Percentiles rank a stretch among this genome's conserved stretches.
Conservation (phyloP, 2,329 filamentous ascomycete species). For the Fusarium pseudoanthophilum region DNA sequence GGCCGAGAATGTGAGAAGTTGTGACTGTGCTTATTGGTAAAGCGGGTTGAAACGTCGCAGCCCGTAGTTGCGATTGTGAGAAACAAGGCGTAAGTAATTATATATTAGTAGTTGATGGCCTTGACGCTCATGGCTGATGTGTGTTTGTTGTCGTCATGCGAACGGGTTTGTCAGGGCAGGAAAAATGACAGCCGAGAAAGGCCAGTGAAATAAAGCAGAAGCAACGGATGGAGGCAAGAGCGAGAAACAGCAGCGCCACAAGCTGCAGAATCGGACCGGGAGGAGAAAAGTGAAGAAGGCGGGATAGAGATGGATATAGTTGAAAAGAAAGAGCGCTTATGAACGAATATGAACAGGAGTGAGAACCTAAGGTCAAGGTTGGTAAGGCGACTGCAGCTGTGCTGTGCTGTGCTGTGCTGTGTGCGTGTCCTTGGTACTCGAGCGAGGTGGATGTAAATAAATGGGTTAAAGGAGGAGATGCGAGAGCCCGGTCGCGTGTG, state of each 20-base stretch:
- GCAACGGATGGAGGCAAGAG: conserved; percentile 27
- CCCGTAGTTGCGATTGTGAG: conserved; percentile 5
- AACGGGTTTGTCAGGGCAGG: conserved; percentile 17
- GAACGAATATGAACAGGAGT: conserved; percentile 5
- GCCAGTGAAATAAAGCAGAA: conserved; percentile 21
- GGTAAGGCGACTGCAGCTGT: neutral
- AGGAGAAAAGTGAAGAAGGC: neutral
- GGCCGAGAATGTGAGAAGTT: neutral
- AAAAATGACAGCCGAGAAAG: conserved; percentile 26
- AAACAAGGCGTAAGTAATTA: conserved; percentile 20
- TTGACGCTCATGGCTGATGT: conserved; percentile 38
- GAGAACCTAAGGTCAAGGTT: neutral
- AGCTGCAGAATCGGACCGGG: conserved; percentile 12
- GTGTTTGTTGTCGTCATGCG: conserved; percentile 33
- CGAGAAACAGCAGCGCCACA: conserved; percentile 32
- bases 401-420: neutral
- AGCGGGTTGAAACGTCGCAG: conserved; percentile 1
- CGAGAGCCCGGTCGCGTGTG: conserved; percentile 38
- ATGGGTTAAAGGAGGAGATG: conserved; percentile 40
- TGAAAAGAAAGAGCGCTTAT: conserved; percentile 3
- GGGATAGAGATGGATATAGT: conserved; percentile 1
- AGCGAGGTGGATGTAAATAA: conserved; percentile 35
- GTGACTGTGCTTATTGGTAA: conserved; percentile 2
- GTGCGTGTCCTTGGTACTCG: conserved; percentile 13
- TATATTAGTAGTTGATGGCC: conserved; percentile 37